phyloP scores from a whole-genome alignment of 257 asterid species.

The Capsicum pubescens region DNA sequence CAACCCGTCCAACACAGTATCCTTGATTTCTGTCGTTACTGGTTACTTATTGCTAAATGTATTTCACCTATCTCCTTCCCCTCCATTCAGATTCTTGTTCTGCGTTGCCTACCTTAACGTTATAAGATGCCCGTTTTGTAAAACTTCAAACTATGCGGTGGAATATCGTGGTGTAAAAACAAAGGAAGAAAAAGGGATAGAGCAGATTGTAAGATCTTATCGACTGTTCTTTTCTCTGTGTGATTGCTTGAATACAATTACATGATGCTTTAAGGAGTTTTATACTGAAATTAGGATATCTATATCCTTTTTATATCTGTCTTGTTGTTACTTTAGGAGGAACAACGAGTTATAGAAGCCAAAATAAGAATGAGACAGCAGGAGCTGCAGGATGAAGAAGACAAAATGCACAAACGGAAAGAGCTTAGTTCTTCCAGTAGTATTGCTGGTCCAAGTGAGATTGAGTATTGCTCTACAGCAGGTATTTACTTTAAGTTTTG shows the following conservation, averaged over 20 bases:
- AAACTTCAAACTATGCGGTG: conserved; percentile 89
- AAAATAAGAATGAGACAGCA: conserved; percentile 96
- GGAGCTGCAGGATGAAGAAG: conserved; percentile 93
- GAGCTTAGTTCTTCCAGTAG: conserved; percentile 67
- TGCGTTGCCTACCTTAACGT: conserved; percentile 49
- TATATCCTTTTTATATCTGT: conserved; percentile 30
- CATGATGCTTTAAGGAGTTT: neutral
- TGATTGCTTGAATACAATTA: conserved; percentile 17
- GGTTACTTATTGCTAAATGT: conserved; percentile 24
- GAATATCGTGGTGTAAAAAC: conserved; percentile 94
- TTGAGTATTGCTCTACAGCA: conserved; percentile 64
- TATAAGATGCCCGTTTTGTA: conserved; percentile 92
- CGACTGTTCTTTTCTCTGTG: neutral
- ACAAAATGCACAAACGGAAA: conserved; percentile 59
- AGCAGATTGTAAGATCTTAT: conserved; percentile 66
- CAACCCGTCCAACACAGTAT: conserved; percentile 96
- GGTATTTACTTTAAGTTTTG: conserved; percentile 50
- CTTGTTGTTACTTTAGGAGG: conserved; percentile 61
- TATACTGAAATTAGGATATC: neutral
- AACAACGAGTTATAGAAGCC: conserved; percentile 96
- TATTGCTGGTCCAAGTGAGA: conserved; percentile 57
- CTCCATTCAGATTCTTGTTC: neutral
- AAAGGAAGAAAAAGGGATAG: conserved; percentile 87
- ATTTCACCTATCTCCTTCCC: neutral
- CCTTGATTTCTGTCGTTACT: conserved; percentile 49